A percentile compares a stretch with the other conserved stretches of the same genome.
Evolutionary conservation across 2,329 filamentous ascomycete genomes (phyloP).

Genomic region (Colletotrichum sp.): DNA sequence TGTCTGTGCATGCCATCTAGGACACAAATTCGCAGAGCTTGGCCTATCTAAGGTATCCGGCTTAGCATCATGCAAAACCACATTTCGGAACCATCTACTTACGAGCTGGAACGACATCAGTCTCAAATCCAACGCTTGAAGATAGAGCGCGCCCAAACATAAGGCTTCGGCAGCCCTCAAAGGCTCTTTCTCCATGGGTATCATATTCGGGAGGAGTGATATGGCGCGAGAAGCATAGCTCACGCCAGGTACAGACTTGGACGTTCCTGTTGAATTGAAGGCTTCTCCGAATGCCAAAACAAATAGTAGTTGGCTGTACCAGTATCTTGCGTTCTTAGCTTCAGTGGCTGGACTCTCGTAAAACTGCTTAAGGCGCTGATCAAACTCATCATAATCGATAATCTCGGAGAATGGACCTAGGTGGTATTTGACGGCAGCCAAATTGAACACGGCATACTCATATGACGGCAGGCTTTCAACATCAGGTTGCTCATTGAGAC

Average conservation of each 20-base stretch:
- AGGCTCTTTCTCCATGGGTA: background rate
- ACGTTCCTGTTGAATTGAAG: background rate
- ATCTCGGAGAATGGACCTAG: background rate
- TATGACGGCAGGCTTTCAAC: background rate
- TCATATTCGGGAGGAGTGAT: background rate
- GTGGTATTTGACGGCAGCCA: background rate
- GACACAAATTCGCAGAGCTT: background rate
- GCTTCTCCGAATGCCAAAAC: background rate
- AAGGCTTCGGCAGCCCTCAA: background rate
- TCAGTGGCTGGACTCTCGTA: background rate
- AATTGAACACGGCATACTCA: background rate
- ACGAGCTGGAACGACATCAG: background rate
- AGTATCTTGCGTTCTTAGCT: background rate
- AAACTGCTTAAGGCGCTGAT: background rate
- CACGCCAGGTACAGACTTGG: background rate
- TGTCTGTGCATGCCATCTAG: background rate
- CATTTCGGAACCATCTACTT: background rate
- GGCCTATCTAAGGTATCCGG: background rate
- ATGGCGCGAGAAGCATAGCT: background rate
- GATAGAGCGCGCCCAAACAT: background rate
- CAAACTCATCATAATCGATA: background rate
- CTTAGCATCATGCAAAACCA: background rate
- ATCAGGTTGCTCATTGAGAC: background rate
- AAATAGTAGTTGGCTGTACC: background rate
- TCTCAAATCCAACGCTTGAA: background rate